Evolutionary conservation across 768 basidiomycete genomes (phyloP).

Genomic region (Tricholoma flavovirens): DNA sequence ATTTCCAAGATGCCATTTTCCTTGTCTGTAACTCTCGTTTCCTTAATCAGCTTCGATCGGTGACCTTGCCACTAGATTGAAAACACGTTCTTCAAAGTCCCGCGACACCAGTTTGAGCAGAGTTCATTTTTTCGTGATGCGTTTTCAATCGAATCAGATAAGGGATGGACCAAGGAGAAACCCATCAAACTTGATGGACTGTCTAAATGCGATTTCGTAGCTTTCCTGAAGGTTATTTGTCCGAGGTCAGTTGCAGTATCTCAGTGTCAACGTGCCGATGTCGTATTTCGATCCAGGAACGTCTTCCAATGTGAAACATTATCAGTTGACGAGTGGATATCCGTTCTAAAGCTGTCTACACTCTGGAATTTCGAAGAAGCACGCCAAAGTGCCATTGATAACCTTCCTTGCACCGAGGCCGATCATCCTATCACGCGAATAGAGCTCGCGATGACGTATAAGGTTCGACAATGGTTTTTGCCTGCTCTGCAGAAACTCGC

Average conservation of each 20-base stretch:
- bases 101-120: constrained; percentile 27
- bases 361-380: not conserved
- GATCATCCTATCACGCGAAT: not conserved
- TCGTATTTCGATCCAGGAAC: not conserved
- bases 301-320: not conserved
- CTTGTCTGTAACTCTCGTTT: not conserved
- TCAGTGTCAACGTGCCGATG: not conserved
- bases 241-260: constrained; percentile 18
- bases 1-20: not conserved
- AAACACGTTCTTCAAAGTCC: constrained; percentile 32
- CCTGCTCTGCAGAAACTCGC: not conserved
- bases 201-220: constrained; percentile 17
- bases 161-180: constrained; percentile 23
- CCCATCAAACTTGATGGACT: constrained; percentile 25
- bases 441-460: not conserved
- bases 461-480: constrained; percentile 1
- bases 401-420: not conserved
- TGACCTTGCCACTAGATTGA: constrained; percentile 25
- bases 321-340: not conserved
- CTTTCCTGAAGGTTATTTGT: constrained; percentile 15
- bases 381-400: not conserved
- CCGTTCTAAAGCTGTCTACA: not conserved
- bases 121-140: constrained; percentile 30
- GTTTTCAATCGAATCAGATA: constrained; percentile 24
- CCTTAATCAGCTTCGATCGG: not conserved